phyloP scores from a whole-genome alignment of 2,329 filamentous ascomycete genomes.

The Pyrenophora graminea region DNA sequence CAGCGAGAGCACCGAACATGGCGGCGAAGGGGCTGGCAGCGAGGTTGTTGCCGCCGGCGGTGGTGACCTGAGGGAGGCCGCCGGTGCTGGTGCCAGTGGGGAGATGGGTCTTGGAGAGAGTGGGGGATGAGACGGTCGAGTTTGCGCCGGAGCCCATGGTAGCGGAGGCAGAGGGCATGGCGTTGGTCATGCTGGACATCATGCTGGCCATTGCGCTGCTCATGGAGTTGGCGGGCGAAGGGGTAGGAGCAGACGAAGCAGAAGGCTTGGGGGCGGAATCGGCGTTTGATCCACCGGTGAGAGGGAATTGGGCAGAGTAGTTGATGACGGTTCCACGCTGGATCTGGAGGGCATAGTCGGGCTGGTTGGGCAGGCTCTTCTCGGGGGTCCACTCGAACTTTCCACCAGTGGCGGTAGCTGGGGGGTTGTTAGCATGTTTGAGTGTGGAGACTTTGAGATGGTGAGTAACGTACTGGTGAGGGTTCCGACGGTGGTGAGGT shows the following conservation, averaged over 20 bases:
- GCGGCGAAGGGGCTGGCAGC: constrained; percentile 46
- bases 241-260: constrained; percentile 14
- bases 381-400: constrained; percentile 58
- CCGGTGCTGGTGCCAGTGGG: constrained; percentile 16
- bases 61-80: constrained; percentile 17
- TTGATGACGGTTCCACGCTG: constrained; percentile 57
- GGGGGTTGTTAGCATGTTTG: constrained; percentile 14
- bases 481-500: constrained; percentile 57
- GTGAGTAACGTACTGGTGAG: constrained; percentile 52
- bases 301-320: constrained; percentile 59
- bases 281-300: constrained; percentile 39
- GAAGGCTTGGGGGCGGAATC: constrained; percentile 16
- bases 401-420: constrained; percentile 51
- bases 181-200: constrained; percentile 32
- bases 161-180: constrained; percentile 31
- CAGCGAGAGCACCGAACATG: constrained; percentile 48
- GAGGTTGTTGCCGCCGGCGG: constrained; percentile 36
- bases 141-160: constrained; percentile 28
- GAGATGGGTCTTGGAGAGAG: constrained; percentile 25
- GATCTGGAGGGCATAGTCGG: constrained; percentile 65
- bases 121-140: constrained; percentile 33
- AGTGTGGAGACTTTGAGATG: not conserved
- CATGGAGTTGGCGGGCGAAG: constrained; percentile 17
- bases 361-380: constrained; percentile 48
- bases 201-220: constrained; percentile 9